Evolutionary conservation across 1,284 basidiomycete species (phyloP).

Genomic region (Austroboletus olivaceoglutinosus): DNA sequence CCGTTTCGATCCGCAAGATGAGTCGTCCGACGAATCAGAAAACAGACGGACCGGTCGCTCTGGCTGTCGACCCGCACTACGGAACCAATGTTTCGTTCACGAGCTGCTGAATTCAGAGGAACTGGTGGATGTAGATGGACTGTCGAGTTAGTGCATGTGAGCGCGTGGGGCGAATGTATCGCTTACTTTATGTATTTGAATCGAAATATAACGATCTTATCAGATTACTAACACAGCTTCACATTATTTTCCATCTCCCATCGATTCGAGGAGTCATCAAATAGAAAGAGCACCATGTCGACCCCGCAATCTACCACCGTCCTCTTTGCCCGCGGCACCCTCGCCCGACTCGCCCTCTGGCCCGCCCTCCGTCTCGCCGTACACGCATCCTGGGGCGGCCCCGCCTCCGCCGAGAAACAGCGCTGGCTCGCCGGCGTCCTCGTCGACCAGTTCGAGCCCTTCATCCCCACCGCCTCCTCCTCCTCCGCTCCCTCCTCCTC

Average conservation of each 20-base stretch:
- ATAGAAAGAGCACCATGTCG: too few relatives aligned
- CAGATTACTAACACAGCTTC: background rate
- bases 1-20: background rate
- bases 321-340: conserved; percentile 79
- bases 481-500: background rate
- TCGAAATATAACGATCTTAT: background rate
- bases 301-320: conserved; percentile 45
- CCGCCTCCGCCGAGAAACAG: conserved; percentile 62
- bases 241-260: background rate
- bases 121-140: background rate
- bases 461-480: conserved; percentile 6
- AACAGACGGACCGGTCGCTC: background rate
- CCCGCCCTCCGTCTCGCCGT: conserved; percentile 81
- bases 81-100: background rate
- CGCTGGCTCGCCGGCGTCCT: conserved; percentile 80
- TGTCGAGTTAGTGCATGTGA: background rate
- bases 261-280: background rate
- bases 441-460: conserved; percentile 80
- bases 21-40: background rate
- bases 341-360: conserved; percentile 80
- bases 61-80: background rate
- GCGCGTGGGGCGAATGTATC: background rate
- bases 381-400: conserved; percentile 79
- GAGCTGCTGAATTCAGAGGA: background rate
- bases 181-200: background rate